Evolutionary conservation across 768 basidiomycete species (phyloP).

Genomic region (Solioccasus polychromus): DNA sequence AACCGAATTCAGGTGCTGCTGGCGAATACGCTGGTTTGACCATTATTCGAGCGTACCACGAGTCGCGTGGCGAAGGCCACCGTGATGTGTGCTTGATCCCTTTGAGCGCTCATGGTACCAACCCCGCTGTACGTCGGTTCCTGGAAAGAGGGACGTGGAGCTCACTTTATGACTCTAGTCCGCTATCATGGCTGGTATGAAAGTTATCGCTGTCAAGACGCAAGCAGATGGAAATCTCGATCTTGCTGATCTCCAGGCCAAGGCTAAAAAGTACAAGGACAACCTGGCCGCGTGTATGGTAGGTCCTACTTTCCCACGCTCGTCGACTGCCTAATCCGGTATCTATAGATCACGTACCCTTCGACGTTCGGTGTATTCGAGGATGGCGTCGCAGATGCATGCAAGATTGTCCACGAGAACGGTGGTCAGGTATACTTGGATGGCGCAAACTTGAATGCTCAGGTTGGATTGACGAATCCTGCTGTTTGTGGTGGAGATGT

Average conservation of each 20-base stretch:
- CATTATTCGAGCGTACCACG: constrained; percentile 93
- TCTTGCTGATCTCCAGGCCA: constrained; percentile 76
- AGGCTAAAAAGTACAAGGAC: constrained; percentile 89
- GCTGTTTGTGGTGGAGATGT: constrained; percentile 97
- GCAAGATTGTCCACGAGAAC: constrained; percentile 88
- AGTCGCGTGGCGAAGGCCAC: constrained; percentile 79
- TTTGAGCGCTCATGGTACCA: constrained; percentile 95
- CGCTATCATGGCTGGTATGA: constrained; percentile 95
- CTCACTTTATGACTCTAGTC: constrained; percentile 51
- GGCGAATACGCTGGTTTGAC: constrained; percentile 97
- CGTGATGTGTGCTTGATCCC: constrained; percentile 94
- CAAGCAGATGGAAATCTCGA: constrained; percentile 86
- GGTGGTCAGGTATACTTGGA: constrained; percentile 99
- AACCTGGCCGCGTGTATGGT: constrained; percentile 96
- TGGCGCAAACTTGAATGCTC: constrained; percentile 91
- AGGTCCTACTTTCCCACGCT: constrained; percentile 19
- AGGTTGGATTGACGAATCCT: constrained; percentile 89
- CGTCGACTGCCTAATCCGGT: constrained; percentile 7
- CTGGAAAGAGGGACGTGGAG: not conserved
- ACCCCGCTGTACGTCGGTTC: constrained; percentile 75
- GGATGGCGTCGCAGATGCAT: constrained; percentile 83
- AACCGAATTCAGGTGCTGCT: constrained; percentile 97
- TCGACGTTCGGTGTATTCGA: constrained; percentile 99
- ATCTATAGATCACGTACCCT: constrained; percentile 82
- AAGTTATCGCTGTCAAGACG: constrained; percentile 94